Conservation (phyloP, 2,329 filamentous ascomycete genomes). For the Paraconiothyrium sp. region DNA sequence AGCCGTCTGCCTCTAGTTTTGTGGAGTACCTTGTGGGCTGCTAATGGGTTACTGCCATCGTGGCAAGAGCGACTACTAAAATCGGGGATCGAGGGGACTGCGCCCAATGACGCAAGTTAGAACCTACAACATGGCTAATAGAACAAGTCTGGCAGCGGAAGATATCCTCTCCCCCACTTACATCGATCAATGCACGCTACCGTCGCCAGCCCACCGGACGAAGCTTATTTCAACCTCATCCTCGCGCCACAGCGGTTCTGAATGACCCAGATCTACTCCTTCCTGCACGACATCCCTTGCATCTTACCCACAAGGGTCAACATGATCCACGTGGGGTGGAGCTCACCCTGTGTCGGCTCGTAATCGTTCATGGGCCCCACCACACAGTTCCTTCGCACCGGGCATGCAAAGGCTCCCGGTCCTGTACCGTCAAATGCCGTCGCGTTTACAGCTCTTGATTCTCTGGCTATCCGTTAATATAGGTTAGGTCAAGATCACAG, state of each 20-base stretch:
- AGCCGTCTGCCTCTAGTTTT: not conserved
- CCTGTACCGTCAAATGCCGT: not conserved
- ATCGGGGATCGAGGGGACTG: not conserved
- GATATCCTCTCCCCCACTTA: not conserved
- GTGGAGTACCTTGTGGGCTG: not conserved
- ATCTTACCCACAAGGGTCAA: not conserved
- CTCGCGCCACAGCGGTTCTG: not conserved
- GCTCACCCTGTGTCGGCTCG: slow-evolving; percentile 17
- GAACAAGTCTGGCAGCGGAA: not conserved
- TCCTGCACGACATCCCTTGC: not conserved
- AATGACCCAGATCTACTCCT: not conserved
- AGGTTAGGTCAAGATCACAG: not conserved
- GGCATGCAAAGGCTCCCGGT: not conserved
- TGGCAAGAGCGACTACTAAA: not conserved
- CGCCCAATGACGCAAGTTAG: not conserved
- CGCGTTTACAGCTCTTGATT: not conserved
- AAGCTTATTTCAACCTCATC: slow-evolving; percentile 12
- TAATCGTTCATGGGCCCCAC: not conserved
- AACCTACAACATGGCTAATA: not conserved
- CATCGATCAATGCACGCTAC: not conserved
- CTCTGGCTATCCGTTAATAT: not conserved
- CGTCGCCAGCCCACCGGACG: slow-evolving; percentile 2
- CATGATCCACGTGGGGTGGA: slow-evolving; percentile 6
- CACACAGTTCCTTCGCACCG: not conserved
- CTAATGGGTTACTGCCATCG: not conserved